Conservation (phyloP, 164 flowering plant species). For the Nymphaea colorata region DNA sequence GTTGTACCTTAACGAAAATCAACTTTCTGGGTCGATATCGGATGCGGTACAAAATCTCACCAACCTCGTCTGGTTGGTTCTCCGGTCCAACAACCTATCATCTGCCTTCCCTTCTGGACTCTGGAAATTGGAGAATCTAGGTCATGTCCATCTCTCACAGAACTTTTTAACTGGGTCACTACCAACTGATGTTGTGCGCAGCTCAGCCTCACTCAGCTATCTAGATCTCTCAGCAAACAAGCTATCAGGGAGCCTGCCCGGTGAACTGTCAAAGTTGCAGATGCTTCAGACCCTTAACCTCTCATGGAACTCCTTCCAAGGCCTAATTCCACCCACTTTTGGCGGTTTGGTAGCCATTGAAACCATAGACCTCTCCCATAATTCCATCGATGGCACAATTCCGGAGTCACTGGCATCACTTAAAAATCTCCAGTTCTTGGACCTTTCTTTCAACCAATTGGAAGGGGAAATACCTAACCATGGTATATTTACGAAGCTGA, state of each 20-base stretch:
- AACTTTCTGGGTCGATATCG: constrained; percentile 17
- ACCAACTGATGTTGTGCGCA: constrained; percentile 16
- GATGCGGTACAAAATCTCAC: constrained; percentile 15
- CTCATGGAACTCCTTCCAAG: constrained; percentile 16
- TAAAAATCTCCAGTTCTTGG: constrained; percentile 13
- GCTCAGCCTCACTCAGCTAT: constrained; percentile 10
- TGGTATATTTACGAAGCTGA: constrained; percentile 9
- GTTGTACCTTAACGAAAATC: constrained; percentile 15
- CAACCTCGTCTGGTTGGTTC: constrained; percentile 11
- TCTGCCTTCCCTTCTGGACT: constrained; percentile 16
- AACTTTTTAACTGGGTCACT: constrained; percentile 16
- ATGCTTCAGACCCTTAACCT: constrained; percentile 17
- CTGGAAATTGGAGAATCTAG: constrained; percentile 13
- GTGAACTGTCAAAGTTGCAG: constrained; percentile 14
- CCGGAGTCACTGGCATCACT: constrained; percentile 14
- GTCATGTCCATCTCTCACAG: constrained; percentile 14
- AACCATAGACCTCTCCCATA: constrained; percentile 14
- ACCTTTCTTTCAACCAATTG: constrained; percentile 16
- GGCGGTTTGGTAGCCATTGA: constrained; percentile 13
- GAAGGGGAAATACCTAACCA: constrained; percentile 16
- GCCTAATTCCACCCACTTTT: constrained; percentile 15
- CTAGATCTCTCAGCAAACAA: constrained; percentile 17
- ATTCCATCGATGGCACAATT: constrained; percentile 12
- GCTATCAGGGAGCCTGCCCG: constrained; percentile 10
- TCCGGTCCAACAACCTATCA: constrained; percentile 13